Conservation (phyloP, 176 grass and related monocot genomes). For the Metroxylon sagu region DNA sequence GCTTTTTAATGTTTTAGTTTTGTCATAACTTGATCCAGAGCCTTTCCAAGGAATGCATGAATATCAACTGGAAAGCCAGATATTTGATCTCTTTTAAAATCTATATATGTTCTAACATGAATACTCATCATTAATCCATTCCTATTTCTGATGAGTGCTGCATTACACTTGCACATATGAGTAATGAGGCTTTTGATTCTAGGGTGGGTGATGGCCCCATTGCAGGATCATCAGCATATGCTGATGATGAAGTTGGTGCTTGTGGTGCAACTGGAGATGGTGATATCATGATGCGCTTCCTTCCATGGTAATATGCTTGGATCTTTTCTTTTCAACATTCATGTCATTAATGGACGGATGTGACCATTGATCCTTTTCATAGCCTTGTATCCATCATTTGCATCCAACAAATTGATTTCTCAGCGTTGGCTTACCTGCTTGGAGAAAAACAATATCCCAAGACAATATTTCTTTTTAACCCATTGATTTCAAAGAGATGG, state of each 20-base stretch:
- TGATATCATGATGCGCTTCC: conserved; percentile 96
- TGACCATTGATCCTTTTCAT: no score
- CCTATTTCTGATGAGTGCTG: background rate
- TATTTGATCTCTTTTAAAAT: background rate
- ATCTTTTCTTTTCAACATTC: background rate
- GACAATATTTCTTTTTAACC: no score
- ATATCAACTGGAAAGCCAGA: background rate
- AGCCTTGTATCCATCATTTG: no score
- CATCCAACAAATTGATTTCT: no score
- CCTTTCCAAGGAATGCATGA: no score
- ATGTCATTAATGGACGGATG: no score
- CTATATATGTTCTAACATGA: background rate
- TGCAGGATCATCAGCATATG: conserved; percentile 75
- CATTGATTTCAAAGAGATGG: no score
- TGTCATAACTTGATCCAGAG: no score
- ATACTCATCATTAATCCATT: background rate
- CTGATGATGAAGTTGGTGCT: conserved; percentile 76
- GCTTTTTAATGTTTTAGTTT: no score
- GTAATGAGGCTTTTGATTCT: conserved; percentile 11
- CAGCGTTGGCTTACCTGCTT: no score
- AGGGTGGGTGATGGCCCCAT: conserved; percentile 96
- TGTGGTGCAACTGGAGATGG: conserved; percentile 93
- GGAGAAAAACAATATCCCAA: no score
- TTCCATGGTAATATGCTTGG: conserved; percentile 62
- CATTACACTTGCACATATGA: conserved; percentile 11